Evolutionary conservation across 1,139 yeast species (phyloP), one percentile per base, ranked within the genome.

Genomic region (Kodamaea plutei): DNA sequence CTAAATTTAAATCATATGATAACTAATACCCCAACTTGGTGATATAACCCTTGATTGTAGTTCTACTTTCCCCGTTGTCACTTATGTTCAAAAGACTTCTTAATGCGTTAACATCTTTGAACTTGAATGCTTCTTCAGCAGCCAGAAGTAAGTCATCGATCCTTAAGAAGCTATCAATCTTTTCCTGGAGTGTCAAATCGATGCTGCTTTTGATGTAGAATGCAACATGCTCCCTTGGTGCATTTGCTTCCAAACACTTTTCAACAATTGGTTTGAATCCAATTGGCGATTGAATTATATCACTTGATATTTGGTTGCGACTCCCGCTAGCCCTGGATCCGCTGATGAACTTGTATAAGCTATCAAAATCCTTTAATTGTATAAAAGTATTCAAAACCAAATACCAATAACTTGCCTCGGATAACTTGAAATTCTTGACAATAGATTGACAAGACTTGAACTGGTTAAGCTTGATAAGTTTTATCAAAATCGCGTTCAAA

Each of bases 181-280:
- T 67, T 26, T 69, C 64, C 4, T 58, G 49, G 39, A 68, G 62
- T 14, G 50, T 52, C 38, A 62, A 42, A 19, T 58, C 57, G 4
- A 47, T 39, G 26, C 64, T 58, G 34, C 59, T 56, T 24, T 48
- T 48, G 25, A 68, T 66, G 36, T 64, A 67, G 4, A 52, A 46
- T 1, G 69, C 53, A 7, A 63, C 52, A 31, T 62, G 61, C n/a
- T 52, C 51, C 23, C 46, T 39, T 0, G 73, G 73, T 14, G 75
- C 81, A 1, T 73, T 72, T 20, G 71, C 61, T 17, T 63, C 63
- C 26, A 76, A 43, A 19, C 77, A 69, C 21, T 72, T 68, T 8
- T 70, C 64, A 29, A 69, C 82, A 41, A 87, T 78, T 2, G 81
- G 77, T 39, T 69, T 70, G 41, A 79, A 83, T 0, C 93, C 93